Conservation (phyloP, 1,284 basidiomycete species). For the Melampsora americana region DNA sequence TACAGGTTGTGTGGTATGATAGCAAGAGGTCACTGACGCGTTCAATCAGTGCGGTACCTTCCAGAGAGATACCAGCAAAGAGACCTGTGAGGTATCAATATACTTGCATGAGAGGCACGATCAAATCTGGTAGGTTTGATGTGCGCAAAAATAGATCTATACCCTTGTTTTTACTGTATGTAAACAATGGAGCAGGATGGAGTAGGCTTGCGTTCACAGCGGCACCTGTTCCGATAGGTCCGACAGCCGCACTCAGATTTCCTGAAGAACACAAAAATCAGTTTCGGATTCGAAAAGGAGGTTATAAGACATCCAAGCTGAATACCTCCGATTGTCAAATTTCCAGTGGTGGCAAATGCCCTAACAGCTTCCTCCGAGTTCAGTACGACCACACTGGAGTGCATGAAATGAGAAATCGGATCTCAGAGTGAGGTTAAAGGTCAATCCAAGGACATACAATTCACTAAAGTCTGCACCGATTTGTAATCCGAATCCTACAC, state of each 20-base stretch:
- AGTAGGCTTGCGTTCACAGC: conserved; percentile 80
- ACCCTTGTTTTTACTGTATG: conserved; percentile 93
- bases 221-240: conserved; percentile 92
- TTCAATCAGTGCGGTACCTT: conserved; percentile 91
- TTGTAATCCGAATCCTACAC: conserved; percentile 90
- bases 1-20: neutral
- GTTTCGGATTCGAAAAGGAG: neutral
- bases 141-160: conserved; percentile 48
- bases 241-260: conserved; percentile 60
- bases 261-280: conserved; percentile 4
- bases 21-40: conserved; percentile 61
- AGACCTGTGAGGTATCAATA: conserved; percentile 63
- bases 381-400: conserved; percentile 73
- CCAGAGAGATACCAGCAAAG: conserved; percentile 89
- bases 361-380: conserved; percentile 93
- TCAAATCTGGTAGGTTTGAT: neutral
- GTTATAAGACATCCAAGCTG: conserved; percentile 45
- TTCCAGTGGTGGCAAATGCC: conserved; percentile 91
- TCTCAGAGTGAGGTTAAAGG: neutral
- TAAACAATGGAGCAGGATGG: conserved; percentile 94
- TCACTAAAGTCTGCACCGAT: conserved; percentile 64
- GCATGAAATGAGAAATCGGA: conserved; percentile 60
- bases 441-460: conserved; percentile 23
- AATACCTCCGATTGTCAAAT: conserved; percentile 79
- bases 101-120: neutral